Evolutionary conservation across 441 rosid genomes (phyloP).

Genomic region (Euphorbia schlechtendalii): DNA sequence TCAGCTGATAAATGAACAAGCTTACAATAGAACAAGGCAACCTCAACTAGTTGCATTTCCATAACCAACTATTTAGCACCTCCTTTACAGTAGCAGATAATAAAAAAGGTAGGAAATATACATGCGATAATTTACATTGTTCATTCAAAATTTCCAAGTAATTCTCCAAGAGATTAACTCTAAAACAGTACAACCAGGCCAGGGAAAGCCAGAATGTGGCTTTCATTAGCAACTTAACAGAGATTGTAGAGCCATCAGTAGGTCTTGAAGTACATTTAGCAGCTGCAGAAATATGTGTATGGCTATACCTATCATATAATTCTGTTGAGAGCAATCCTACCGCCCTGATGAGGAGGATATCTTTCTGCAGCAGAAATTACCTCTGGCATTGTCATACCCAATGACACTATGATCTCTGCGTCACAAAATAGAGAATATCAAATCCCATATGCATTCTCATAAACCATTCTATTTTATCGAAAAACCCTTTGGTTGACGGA

Average conservation of each 20-base stretch:
- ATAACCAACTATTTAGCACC: background rate
- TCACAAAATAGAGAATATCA: constrained; percentile 9
- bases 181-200: background rate
- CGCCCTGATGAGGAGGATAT: constrained; percentile 35
- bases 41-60: background rate
- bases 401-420: constrained; percentile 92
- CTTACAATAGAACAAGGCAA: background rate
- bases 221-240: background rate
- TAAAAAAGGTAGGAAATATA: background rate
- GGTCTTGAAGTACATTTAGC: background rate
- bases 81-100: constrained; percentile 4
- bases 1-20: too few relatives aligned
- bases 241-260: background rate
- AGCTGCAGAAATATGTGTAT: background rate
- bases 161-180: background rate
- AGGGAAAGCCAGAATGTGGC: background rate
- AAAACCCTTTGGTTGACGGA: too few relatives aligned
- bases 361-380: constrained; percentile 52
- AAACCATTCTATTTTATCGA: too few relatives aligned
- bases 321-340: constrained; percentile 54
- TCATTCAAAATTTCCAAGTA: background rate
- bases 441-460: background rate
- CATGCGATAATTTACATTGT: background rate
- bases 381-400: constrained; percentile 98
- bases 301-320: constrained; percentile 28